A percentile compares a stretch with the other conserved stretches of the same genome.
phyloP scores from a whole-genome alignment of 2,329 filamentous ascomycete genomes.

The Tolypocladium pustulatum region DNA sequence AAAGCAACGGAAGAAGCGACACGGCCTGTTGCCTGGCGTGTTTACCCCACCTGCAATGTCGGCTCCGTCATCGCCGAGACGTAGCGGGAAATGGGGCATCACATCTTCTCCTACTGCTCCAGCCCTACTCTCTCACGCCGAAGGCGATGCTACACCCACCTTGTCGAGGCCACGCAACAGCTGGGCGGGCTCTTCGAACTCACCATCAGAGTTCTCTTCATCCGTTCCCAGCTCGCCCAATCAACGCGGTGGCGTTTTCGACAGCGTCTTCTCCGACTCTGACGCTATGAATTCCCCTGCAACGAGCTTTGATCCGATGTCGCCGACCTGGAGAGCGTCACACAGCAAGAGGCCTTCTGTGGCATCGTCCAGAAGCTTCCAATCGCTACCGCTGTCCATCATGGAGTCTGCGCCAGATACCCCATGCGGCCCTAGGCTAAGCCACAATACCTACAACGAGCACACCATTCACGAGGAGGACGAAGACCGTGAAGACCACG shows the following conservation, averaged over 20 bases:
- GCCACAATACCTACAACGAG: conserved; percentile 13
- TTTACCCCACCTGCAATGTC: conserved; percentile 44
- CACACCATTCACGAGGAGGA: conserved; percentile 27
- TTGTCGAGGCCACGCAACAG: conserved; percentile 34
- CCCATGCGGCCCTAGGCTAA: conserved; percentile 8
- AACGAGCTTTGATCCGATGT: conserved; percentile 61
- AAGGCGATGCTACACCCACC: conserved; percentile 39
- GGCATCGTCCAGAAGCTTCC: conserved; percentile 40
- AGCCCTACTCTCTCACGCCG: conserved; percentile 29
- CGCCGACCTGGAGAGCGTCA: conserved; percentile 41
- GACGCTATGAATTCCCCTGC: conserved; percentile 75
- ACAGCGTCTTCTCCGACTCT: conserved; percentile 46
- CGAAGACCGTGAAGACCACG: conserved; percentile 25
- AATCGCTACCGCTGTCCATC: conserved; percentile 18
- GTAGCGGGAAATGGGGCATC: conserved; percentile 27
- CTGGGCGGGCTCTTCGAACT: conserved; percentile 40
- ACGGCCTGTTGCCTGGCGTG: conserved; percentile 48
- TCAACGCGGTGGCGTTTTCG: conserved; percentile 67
- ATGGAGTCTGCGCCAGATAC: conserved; percentile 21
- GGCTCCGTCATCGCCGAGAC: conserved; percentile 21
- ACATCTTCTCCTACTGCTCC: conserved; percentile 27
- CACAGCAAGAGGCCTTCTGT: conserved; percentile 49
- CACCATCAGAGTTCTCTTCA: conserved; percentile 55
- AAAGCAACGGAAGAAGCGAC: conserved; percentile 63
- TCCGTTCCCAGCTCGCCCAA: conserved; percentile 76